These are phyloP conservation scores for Aspergillus amoenus DNA, from an alignment of 2,329 filamentous ascomycete genomes.

Conservation along the genomic window DNA sequence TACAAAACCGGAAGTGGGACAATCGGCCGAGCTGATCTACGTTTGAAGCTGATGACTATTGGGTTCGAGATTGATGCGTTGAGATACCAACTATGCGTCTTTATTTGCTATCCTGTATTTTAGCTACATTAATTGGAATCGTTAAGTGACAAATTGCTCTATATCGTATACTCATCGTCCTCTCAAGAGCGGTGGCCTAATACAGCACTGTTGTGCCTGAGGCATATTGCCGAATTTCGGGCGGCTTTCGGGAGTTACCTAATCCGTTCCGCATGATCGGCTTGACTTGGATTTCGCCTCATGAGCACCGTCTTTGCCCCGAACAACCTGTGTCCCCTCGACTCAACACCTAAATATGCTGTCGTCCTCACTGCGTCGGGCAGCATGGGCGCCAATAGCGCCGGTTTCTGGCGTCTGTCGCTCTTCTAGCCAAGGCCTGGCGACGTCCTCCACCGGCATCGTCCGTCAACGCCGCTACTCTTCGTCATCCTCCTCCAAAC, in stretches of 20 bases:
- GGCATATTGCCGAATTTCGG: constrained; percentile 13
- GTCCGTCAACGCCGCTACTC: constrained; percentile 49
- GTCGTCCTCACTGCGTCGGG: constrained; percentile 47
- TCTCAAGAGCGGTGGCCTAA: constrained; percentile 7
- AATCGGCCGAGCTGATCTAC: neutral
- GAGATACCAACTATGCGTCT: constrained; percentile 1
- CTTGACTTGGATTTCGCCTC: constrained; percentile 39
- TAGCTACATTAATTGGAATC: constrained; percentile 1
- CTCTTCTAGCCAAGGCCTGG: constrained; percentile 30
- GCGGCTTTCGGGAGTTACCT: constrained; percentile 19
- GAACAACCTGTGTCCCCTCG: constrained; percentile 25
- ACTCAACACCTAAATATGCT: constrained; percentile 37
- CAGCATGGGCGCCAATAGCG: constrained; percentile 39
- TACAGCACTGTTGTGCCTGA: constrained; percentile 18
- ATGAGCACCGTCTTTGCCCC: constrained; percentile 24
- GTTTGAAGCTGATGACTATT: neutral
- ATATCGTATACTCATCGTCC: neutral
- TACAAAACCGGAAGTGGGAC: neutral
- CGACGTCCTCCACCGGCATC: constrained; percentile 31
- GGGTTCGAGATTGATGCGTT: neutral
- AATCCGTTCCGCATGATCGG: constrained; percentile 36
- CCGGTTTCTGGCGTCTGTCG: constrained; percentile 35
- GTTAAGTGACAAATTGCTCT: neutral
- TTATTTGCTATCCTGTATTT: neutral
- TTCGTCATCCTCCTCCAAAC: constrained; percentile 50